Evolutionary conservation across 1,284 basidiomycete genomes (phyloP).

Genomic region (Agroathelia rolfsii): DNA sequence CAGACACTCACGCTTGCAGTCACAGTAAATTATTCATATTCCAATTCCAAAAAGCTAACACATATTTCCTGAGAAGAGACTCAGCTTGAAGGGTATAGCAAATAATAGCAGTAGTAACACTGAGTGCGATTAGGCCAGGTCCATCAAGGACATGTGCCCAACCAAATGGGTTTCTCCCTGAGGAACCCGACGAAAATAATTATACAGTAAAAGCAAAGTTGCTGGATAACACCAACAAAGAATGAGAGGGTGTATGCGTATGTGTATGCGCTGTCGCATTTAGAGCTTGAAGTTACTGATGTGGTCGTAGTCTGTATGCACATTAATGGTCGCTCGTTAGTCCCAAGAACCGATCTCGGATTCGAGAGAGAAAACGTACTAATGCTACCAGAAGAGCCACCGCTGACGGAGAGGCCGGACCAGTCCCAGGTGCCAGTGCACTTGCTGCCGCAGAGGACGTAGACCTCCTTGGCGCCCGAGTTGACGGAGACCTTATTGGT

Average conservation of each 20-base stretch:
- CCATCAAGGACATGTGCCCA: too few relatives aligned
- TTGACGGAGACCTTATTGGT: neutral
- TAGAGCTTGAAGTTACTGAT: conserved; percentile 2
- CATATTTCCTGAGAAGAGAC: too few relatives aligned
- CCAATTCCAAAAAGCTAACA: too few relatives aligned
- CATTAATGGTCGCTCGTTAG: neutral
- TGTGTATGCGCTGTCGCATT: too few relatives aligned
- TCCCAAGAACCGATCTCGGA: neutral
- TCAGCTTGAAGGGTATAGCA: too few relatives aligned
- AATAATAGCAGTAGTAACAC: too few relatives aligned
- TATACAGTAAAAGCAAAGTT: too few relatives aligned
- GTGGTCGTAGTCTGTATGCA: conserved; percentile 1
- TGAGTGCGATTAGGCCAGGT: too few relatives aligned
- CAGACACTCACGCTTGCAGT: neutral
- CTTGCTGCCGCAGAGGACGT: conserved; percentile 5
- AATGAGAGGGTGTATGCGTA: too few relatives aligned
- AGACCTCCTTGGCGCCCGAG: conserved; percentile 3
- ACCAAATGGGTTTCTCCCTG: too few relatives aligned
- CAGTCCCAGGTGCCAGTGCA: conserved; percentile 6
- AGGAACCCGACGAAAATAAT: too few relatives aligned
- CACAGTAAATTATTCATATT: neutral
- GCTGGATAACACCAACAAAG: too few relatives aligned
- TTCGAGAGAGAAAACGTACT: conserved; percentile 1
- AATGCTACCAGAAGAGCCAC: neutral
- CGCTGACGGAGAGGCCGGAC: conserved; percentile 2